Percentiles rank a stretch among this genome's conserved stretches.
phyloP scores from a whole-genome alignment of 2,329 filamentous ascomycete species.

The Coleophoma crateriformis region DNA sequence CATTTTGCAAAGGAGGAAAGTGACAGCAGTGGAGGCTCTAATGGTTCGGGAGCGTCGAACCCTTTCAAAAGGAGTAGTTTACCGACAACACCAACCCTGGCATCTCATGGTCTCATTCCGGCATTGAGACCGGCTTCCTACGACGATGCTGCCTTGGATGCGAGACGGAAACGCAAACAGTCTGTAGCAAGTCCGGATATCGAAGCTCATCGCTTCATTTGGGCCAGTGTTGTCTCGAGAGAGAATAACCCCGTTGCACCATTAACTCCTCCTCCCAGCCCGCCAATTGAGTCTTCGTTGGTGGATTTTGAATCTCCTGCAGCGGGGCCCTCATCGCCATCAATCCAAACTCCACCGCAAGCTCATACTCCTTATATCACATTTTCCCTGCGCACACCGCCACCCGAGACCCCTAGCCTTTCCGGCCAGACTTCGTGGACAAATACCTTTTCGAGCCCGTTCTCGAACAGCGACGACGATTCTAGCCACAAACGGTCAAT shows the following conservation, averaged over 20 bases:
- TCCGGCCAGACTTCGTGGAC: no score
- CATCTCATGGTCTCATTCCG: slow-evolving; percentile 21
- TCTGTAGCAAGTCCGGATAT: slow-evolving; percentile 7
- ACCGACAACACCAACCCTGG: slow-evolving; percentile 17
- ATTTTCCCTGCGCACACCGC: no score
- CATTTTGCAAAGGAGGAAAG: slow-evolving; percentile 17
- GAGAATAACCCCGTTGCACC: slow-evolving; percentile 8
- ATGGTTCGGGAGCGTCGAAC: slow-evolving; percentile 4
- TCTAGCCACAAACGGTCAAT: slow-evolving; percentile 9
- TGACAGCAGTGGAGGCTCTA: slow-evolving; percentile 4
- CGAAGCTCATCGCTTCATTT: slow-evolving; percentile 22
- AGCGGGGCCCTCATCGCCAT: no score
- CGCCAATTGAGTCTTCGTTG: slow-evolving; percentile 2
- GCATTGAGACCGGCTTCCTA: slow-evolving; percentile 9
- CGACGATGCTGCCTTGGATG: slow-evolving; percentile 2
- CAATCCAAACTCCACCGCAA: no score
- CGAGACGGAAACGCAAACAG: slow-evolving; percentile 6
- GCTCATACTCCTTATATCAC: no score
- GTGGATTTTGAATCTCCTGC: not conserved
- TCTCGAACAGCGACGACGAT: not conserved
- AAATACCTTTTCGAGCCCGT: no score
- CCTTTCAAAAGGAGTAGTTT: slow-evolving; percentile 7
- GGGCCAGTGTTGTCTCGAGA: slow-evolving; percentile 16
- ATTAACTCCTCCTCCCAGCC: slow-evolving; percentile 11
- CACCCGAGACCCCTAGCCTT: no score